Evolutionary conservation across 2,329 filamentous ascomycete species (phyloP), one percentile per base, ranked within the genome.

Genomic region (Aureobasidium sp.): DNA sequence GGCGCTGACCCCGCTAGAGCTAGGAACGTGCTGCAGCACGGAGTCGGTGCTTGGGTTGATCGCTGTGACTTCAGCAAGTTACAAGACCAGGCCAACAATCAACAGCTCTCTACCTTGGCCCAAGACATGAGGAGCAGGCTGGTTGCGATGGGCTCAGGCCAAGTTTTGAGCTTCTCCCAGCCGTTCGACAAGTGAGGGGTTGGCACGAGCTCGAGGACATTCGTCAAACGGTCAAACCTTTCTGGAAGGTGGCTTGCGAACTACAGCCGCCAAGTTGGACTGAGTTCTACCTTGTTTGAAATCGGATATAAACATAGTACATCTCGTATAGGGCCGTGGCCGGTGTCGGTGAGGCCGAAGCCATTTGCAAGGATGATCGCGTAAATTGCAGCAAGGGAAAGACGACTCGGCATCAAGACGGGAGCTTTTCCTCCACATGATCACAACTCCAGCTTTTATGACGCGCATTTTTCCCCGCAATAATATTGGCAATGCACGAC

Each of bases 11-110:
- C 68, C 46, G 75, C 82, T 64, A 74, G 88, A 63, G 87, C 87
- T 57, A 80, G 87, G 66, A 90, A 90, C 73, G 87, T 91, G 66
- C 72, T 91, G 70, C 88, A 91, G 79, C 88, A 91, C 74, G 88
- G 86, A 4, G 79, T 90, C 26, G 86, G 86, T 4, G 77, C 75
- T 47, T 91, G 86, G 86, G 85, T 88, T 7, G 79, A 78, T 36
- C 68, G 76, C 27, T 83, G 83, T 64, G 80, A 86, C 69, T 84
- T 90, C 62, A 74, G 73, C 37, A 72, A 64, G 15, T 68, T 86
- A 63, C 72, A 68, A 7, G 79, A 59, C 27, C 65, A 67, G 26
- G 68, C 76, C 65, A 73, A 67, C 51, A 72, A 76, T 66, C 79
- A 76, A 65, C 34, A 36, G 20, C 12, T 61, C 20, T 55, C 46